These are phyloP conservation scores for Acanthamoeba quina DNA, from an alignment of 208 protist species.

Conservation along the genomic window DNA sequence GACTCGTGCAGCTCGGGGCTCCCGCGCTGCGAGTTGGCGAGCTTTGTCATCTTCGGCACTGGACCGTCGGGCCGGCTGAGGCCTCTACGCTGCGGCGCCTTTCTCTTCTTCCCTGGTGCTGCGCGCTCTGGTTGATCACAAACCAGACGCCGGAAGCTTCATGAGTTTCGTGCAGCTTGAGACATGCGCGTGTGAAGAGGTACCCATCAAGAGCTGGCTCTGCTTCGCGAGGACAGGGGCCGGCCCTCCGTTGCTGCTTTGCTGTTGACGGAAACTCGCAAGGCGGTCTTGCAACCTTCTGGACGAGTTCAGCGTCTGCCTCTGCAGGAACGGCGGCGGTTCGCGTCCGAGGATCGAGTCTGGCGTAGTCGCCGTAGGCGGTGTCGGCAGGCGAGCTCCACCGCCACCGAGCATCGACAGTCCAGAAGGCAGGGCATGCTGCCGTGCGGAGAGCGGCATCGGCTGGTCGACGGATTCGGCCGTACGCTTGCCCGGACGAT, in stretches of 20 bases:
- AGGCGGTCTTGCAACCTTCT: background rate
- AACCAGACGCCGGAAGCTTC: background rate
- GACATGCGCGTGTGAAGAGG: background rate
- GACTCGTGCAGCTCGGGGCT: background rate
- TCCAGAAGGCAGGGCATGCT: background rate
- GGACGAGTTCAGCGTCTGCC: background rate
- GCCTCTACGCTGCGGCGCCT: background rate
- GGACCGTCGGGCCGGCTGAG: background rate
- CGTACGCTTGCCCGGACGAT: background rate
- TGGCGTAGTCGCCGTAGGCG: background rate
- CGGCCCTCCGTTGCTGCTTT: background rate
- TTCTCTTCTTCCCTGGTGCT: background rate
- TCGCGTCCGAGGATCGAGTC: background rate
- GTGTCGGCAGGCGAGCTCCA: background rate
- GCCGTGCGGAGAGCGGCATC: background rate
- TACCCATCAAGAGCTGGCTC: background rate
- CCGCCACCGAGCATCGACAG: background rate
- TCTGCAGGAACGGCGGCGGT: background rate
- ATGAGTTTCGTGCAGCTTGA: background rate
- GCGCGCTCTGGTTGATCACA: background rate
- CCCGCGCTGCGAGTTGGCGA: background rate
- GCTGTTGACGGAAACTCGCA: slow-evolving; percentile 6
- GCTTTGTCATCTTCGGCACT: background rate
- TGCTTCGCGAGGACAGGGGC: background rate
- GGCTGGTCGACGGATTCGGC: background rate